Base-by-base conservation (phyloP, 306 rosid species). In the Malus sylvestris region DNA sequence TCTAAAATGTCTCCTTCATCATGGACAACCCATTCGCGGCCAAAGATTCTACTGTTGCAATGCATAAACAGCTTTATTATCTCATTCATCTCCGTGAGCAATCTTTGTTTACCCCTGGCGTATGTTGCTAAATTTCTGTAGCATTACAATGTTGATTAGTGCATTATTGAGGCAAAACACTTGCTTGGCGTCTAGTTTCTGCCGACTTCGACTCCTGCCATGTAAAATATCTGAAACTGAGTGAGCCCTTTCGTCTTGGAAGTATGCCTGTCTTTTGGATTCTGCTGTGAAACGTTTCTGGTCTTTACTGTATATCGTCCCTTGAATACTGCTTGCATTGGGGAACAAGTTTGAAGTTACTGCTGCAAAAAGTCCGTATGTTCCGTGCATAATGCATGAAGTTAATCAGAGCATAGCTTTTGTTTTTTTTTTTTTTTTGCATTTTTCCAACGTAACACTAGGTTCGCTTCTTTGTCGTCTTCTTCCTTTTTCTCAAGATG, bases 1-100 rank as follows among this genome's bases (percentile, higher is more conserved):
- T 35, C 49, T 72, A 22, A 19, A 25, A 59, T 68, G 75, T 60
- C 76, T 74, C 58, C 70, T 66, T 40, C 72, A 32, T 73, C 53
- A 6, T 1, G 46, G 75, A 60, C 71, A 58, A 33, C 58, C 71
- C 64, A 49, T 74, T 62, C 55, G 53, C 65, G 18, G 64, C 57
- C 59, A 68, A 44, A 42, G n/a, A 44, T 29, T 35, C 58, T n/a
- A 49, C 70, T 46, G 53, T 67, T 53, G 74, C 53, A 16, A 38
- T 25, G 52, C 62, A 38, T 59, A 10, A n/a, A 67, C 68, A 38
- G 57, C 68, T 73, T 42, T 20, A 38, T 10, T 25, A 40, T 59
- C 68, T 15, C 62, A 27, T 23, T 61, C 35, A 61, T 27, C 16
- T 13, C 30, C 22, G 55, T 72, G 66, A 55, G 52, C 38, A 14